Evolutionary conservation across 805 yeast genomes (phyloP).

Genomic region (Pichia cephalocereana): DNA sequence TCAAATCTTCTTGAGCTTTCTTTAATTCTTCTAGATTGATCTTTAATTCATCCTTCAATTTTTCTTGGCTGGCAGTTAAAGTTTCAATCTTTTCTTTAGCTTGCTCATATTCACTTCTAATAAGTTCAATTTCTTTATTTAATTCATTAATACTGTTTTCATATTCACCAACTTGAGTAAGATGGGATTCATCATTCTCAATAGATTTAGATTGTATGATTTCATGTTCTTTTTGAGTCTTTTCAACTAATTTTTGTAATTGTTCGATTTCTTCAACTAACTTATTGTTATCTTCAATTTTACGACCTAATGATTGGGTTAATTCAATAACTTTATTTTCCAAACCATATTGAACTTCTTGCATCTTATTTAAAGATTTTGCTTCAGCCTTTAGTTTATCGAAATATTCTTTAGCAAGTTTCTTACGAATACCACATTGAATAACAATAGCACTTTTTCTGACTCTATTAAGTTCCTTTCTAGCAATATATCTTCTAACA

Average conservation of each 20-base stretch:
- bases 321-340: conserved; percentile 97
- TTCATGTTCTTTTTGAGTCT: conserved; percentile 44
- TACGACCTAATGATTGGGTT: conserved; percentile 72
- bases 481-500: conserved; percentile 60
- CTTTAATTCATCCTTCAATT: conserved; percentile 54
- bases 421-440: conserved; percentile 73
- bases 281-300: conserved; percentile 73
- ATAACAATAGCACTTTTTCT: conserved; percentile 54
- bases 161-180: conserved; percentile 38
- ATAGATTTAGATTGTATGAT: conserved; percentile 45
- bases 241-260: conserved; percentile 42
- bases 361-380: conserved; percentile 78
- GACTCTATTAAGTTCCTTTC: conserved; percentile 38
- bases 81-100: conserved; percentile 54
- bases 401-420: conserved; percentile 59
- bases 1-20: conserved; percentile 47
- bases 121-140: conserved; percentile 45
- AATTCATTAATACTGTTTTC: conserved; percentile 37
- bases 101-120: conserved; percentile 46
- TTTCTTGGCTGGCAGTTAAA: conserved; percentile 50
- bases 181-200: conserved; percentile 40
- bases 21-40: conserved; percentile 53
- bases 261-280: conserved; percentile 54
- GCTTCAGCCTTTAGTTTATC: conserved; percentile 71
- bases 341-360: conserved; percentile 85